These are phyloP conservation scores for Penicillium crustosum DNA, from an alignment of 2,329 filamentous ascomycete species.

Conservation along the genomic window DNA sequence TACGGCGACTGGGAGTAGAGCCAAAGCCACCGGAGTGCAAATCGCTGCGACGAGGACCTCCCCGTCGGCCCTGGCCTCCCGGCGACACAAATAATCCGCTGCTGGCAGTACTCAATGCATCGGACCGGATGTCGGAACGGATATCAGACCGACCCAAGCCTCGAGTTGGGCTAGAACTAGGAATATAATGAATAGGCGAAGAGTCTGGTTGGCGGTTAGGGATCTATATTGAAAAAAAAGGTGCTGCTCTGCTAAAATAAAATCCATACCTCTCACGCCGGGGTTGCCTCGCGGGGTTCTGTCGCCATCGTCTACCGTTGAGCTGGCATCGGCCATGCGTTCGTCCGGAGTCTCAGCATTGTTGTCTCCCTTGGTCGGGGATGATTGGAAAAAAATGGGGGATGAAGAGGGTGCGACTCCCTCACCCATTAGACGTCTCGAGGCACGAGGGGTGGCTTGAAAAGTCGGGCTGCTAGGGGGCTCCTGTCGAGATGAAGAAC, in stretches of 20 bases:
- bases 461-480: constrained; percentile 37
- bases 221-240: not conserved
- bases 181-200: constrained; percentile 86
- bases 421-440: constrained; percentile 43
- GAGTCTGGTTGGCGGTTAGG: constrained; percentile 62
- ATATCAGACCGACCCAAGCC: constrained; percentile 37
- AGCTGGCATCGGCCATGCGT: constrained; percentile 49
- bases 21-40: constrained; percentile 76
- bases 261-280: constrained; percentile 41
- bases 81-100: constrained; percentile 81
- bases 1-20: constrained; percentile 51
- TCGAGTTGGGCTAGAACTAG: constrained; percentile 82
- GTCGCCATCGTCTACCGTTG: constrained; percentile 48
- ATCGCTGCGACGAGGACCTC: constrained; percentile 72
- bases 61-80: constrained; percentile 50
- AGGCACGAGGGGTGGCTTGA: constrained; percentile 49
- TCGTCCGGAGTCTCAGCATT: constrained; percentile 42
- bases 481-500: constrained; percentile 34
- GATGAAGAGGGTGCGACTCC: constrained; percentile 64
- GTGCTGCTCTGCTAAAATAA: not conserved
- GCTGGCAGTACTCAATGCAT: constrained; percentile 78
- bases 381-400: constrained; percentile 74
- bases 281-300: constrained; percentile 44
- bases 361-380: constrained; percentile 51
- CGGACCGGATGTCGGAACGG: constrained; percentile 61